Percentiles rank a stretch among this genome's conserved stretches.
These are phyloP conservation scores for Micractinium conductrix DNA, from an alignment of 139 green algal species.

Conservation along the genomic window DNA sequence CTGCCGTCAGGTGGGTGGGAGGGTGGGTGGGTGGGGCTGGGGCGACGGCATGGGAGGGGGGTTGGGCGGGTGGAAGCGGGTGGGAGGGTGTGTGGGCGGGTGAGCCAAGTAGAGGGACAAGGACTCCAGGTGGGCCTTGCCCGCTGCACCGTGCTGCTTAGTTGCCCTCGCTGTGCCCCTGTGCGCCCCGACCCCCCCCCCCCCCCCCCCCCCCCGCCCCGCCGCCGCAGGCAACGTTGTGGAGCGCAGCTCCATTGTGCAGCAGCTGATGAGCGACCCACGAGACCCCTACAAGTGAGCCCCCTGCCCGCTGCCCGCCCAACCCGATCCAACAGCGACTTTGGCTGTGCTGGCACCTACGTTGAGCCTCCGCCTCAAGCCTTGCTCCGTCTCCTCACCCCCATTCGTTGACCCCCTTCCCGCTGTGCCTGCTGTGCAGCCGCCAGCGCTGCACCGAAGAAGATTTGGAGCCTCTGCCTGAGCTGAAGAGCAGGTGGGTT, in stretches of 20 bases:
- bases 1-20: conserved; percentile 66
- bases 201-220: background rate
- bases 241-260: conserved; percentile 86
- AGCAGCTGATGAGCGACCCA: conserved; percentile 88
- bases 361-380: background rate
- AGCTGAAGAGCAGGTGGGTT: conserved; percentile 71
- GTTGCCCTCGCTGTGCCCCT: too few relatives aligned
- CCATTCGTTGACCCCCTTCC: conserved; percentile 27
- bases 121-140: too few relatives aligned
- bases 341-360: background rate
- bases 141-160: too few relatives aligned
- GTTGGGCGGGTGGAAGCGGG: too few relatives aligned
- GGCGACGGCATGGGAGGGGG: too few relatives aligned
- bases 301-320: background rate
- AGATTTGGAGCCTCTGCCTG: conserved; percentile 59
- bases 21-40: too few relatives aligned
- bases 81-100: too few relatives aligned
- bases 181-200: too few relatives aligned
- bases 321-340: background rate
- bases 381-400: background rate
- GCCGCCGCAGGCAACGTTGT: conserved; percentile 54
- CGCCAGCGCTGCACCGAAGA: conserved; percentile 69
- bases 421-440: conserved; percentile 68
- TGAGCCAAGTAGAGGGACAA: too few relatives aligned
- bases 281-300: conserved; percentile 88